Base-by-base conservation (phyloP, 208 protist species). In the Strigomonas culicis region DNA sequence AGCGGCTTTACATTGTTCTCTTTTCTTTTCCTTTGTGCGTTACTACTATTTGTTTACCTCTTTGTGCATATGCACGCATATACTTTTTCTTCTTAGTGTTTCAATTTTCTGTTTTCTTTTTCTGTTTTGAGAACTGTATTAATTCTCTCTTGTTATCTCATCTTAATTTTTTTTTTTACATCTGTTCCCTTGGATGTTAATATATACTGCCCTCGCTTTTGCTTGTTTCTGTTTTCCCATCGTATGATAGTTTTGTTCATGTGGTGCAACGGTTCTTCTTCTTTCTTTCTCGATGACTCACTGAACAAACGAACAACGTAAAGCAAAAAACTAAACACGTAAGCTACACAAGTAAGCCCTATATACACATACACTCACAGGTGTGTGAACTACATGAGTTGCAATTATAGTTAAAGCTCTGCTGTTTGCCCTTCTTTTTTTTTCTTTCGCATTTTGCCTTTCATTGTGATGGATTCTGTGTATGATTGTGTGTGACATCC, bases 71-170 rank as follows among this genome's bases (percentile, higher is more conserved):
- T n/a, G n/a, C n/a, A n/a, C n/a, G n/a, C n/a, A n/a, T n/a, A n/a
- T n/a, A n/a, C n/a, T n/a, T n/a, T n/a, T n/a, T n/a, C n/a, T n/a
- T 55, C 25, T 57, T 69, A 63, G 65, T 55, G 50, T 59, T 25
- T 53, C 25, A 2, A 36, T 56, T 24, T 31, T 43, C 21, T 43
- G 11, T 43, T 24, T 43, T 44, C 32, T 24, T 59, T 59, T 59
- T 4, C 11, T 47, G 41, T 47, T 19, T 41, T 46, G 21, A 44
- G 34, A 56, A 59, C 6, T 19, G 11, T 4, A 2, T 6, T 43
- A 34, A n/a, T 65, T 50, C 28, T 50, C 53, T 50, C 39, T 65
- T 53, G 8, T 50, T 65, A 46, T 53, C 0, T 65, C 22, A 59
- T 41, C 17, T 17, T 70, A 21, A 27, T 49, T 25, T 51, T 58